phyloP scores from a whole-genome alignment of 331 rosid genomes.

The Quercus tomentella region DNA sequence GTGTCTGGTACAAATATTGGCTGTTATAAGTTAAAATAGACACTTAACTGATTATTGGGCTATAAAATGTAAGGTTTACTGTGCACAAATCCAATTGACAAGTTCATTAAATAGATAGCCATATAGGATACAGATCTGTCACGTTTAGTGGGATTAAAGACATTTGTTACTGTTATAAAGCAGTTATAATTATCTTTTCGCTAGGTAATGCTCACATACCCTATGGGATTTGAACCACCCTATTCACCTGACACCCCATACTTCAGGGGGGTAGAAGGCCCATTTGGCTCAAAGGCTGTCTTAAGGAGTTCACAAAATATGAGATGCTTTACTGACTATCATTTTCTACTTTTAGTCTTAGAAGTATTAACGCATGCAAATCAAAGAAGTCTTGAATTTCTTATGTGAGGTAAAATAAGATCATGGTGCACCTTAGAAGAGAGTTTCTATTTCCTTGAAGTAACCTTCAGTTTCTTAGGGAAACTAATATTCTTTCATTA shows the following conservation, averaged over 20 bases:
- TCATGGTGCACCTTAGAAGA: background rate
- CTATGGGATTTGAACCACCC: too few relatives aligned
- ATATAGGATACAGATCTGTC: background rate
- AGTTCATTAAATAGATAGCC: background rate
- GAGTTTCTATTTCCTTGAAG: background rate
- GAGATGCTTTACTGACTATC: background rate
- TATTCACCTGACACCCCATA: too few relatives aligned
- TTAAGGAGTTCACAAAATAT: background rate
- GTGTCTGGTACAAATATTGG: background rate
- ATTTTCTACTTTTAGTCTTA: background rate
- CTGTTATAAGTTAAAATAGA: background rate
- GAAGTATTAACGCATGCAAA: too few relatives aligned
- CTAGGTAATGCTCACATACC: too few relatives aligned
- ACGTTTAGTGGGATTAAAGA: background rate
- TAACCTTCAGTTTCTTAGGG: background rate
- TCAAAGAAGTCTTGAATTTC: background rate
- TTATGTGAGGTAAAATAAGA: background rate
- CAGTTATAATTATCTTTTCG: too few relatives aligned
- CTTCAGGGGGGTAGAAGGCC: too few relatives aligned
- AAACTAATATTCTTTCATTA: background rate
- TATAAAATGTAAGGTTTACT: background rate
- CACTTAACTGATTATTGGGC: background rate
- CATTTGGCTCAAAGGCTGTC: too few relatives aligned
- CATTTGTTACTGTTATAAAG: background rate
- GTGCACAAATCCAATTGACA: background rate